These are phyloP conservation scores for Tetratostichococcus sp. DNA, from an alignment of 139 green algal genomes.

Conservation along the genomic window DNA sequence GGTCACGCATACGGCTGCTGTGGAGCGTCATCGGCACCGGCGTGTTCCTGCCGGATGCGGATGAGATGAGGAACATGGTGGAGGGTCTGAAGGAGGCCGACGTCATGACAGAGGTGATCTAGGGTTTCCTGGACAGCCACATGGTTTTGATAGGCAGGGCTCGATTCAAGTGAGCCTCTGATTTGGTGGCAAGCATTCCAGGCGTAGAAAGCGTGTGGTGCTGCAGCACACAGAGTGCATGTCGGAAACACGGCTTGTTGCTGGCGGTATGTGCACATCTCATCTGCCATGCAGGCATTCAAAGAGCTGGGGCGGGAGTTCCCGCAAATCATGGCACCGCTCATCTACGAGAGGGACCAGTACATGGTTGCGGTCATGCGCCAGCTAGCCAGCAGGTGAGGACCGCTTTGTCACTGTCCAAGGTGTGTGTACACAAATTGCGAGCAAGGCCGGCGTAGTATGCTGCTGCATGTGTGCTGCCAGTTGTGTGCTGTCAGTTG, in stretches of 20 bases:
- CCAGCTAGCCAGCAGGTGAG: slow-evolving; percentile 9
- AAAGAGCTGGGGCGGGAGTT: slow-evolving; percentile 35
- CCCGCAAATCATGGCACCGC: slow-evolving; percentile 25
- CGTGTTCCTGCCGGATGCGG: slow-evolving; percentile 25
- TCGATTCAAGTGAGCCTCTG: too few species aligned
- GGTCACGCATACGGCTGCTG: slow-evolving; percentile 38
- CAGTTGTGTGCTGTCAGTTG: too few species aligned
- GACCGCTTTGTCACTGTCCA: too few species aligned
- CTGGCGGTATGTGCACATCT: too few species aligned
- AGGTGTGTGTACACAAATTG: neutral
- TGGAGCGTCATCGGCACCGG: slow-evolving; percentile 41
- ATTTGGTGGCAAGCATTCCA: too few species aligned
- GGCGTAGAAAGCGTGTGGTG: too few species aligned
- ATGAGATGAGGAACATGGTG: slow-evolving; percentile 41
- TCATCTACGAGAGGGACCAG: slow-evolving; percentile 39
- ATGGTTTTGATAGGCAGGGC: too few species aligned
- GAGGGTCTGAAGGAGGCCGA: slow-evolving; percentile 32
- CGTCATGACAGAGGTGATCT: neutral
- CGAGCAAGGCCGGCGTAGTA: too few species aligned
- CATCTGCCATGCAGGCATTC: slow-evolving; percentile 38
- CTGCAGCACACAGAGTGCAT: too few species aligned
- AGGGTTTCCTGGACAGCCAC: neutral
- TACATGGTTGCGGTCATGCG: slow-evolving; percentile 36
- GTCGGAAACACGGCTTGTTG: too few species aligned
- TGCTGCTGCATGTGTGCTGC: too few species aligned